Evolutionary conservation across 2,329 filamentous ascomycete species (phyloP).

Genomic region (Colletotrichum euphorbiae): DNA sequence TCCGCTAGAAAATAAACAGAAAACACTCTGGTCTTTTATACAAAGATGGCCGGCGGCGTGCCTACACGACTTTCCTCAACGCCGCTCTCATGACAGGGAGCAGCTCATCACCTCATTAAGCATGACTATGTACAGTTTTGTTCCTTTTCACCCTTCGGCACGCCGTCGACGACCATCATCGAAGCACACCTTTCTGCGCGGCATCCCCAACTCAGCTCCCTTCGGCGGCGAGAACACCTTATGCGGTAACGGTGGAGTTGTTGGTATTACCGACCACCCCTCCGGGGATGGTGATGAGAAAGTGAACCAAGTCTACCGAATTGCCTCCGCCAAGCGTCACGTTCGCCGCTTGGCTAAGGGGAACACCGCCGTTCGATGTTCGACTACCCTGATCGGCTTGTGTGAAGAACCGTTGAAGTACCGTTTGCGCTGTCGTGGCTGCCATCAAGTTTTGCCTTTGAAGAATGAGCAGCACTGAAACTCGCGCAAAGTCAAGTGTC

Average conservation of each 20-base stretch:
- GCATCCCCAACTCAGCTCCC: constrained; percentile 34
- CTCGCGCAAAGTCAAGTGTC: constrained; percentile 72
- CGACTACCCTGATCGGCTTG: constrained; percentile 47
- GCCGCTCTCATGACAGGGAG: background rate
- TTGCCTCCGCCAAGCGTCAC: constrained; percentile 57
- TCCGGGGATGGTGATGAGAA: constrained; percentile 53
- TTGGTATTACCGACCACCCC: background rate
- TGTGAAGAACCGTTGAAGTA: constrained; percentile 67
- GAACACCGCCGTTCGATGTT: constrained; percentile 47
- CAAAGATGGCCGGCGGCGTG: constrained; percentile 43
- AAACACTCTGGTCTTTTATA: constrained; percentile 42
- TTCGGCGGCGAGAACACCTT: constrained; percentile 47
- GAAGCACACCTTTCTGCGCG: background rate
- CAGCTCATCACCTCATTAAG: constrained; percentile 32
- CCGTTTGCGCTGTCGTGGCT: constrained; percentile 65
- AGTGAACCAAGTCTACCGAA: constrained; percentile 63
- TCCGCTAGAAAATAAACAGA: constrained; percentile 6
- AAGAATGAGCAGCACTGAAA: constrained; percentile 71
- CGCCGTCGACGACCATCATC: constrained; percentile 26
- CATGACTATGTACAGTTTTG: constrained; percentile 34
- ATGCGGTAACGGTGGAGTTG: background rate
- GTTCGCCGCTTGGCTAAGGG: constrained; percentile 52
- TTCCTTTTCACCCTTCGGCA: constrained; percentile 15
- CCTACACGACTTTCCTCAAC: constrained; percentile 20
- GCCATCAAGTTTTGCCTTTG: constrained; percentile 63